A percentile compares a stretch with the other conserved stretches of the same genome.
Evolutionary conservation across 345 rosid species (phyloP).

Genomic region (Gossypium australe): DNA sequence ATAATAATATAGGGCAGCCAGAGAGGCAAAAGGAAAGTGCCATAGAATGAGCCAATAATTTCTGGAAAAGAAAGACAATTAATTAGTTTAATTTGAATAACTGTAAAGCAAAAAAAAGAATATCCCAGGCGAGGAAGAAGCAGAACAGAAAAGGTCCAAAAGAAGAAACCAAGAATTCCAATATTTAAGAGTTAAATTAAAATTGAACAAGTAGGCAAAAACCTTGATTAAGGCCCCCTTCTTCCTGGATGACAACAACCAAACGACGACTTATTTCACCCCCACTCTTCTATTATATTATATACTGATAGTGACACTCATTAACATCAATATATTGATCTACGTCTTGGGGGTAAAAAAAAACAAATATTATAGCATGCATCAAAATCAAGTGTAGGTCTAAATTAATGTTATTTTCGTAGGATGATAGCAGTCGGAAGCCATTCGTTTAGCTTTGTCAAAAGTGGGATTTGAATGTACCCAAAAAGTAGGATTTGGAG

Average conservation of each 20-base stretch:
- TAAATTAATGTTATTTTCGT: not conserved
- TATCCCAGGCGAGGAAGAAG: conserved; percentile 36
- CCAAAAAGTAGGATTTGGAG: not conserved
- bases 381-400: not conserved
- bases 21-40: not conserved
- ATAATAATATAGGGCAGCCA: not conserved
- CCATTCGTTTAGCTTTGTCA: conserved; percentile 1
- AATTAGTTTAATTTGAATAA: not conserved
- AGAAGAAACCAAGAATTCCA: conserved; percentile 32
- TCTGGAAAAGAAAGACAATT: not conserved
- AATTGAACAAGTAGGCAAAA: not conserved
- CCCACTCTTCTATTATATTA: conserved; percentile 4
- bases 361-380: not conserved
- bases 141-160: conserved; percentile 28
- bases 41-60: conserved; percentile 2
- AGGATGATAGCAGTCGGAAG: conserved; percentile 7
- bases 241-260: conserved; percentile 32
- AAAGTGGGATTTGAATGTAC: not conserved
- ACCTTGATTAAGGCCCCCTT: conserved; percentile 22
- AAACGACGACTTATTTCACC: conserved; percentile 35
- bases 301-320: conserved; percentile 33
- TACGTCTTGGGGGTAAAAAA: not conserved
- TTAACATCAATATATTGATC: conserved; percentile 19
- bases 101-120: conserved; percentile 37
- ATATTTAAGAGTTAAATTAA: conserved; percentile 2